Conservation (phyloP, 2,329 filamentous ascomycete species). For the Ophiostoma triangulosporum region DNA sequence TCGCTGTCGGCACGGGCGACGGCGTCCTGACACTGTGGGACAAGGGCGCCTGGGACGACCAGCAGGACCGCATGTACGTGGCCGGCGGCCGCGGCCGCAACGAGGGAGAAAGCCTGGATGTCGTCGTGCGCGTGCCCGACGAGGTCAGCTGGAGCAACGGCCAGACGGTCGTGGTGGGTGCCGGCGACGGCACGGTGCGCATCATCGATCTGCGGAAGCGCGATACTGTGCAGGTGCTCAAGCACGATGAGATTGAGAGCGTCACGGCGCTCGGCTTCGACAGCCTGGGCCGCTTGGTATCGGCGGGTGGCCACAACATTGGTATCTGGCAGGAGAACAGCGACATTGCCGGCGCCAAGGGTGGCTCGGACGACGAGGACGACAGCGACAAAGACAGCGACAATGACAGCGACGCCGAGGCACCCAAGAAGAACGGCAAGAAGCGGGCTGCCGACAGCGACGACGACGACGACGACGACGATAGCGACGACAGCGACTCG, state of each 20-base stretch:
- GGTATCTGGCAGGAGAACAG: slow-evolving; percentile 79
- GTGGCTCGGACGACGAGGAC: slow-evolving; percentile 31
- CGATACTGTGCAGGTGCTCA: slow-evolving; percentile 52
- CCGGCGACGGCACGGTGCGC: slow-evolving; percentile 66
- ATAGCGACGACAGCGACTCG: slow-evolving; percentile 19
- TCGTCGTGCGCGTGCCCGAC: slow-evolving; percentile 58
- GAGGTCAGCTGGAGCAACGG: slow-evolving; percentile 48
- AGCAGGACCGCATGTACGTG: slow-evolving; percentile 76
- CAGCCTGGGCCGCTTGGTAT: slow-evolving; percentile 73
- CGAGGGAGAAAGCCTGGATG: slow-evolving; percentile 68
- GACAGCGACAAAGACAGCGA: slow-evolving; percentile 28
- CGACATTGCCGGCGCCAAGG: slow-evolving; percentile 33
- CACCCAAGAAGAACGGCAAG: neutral
- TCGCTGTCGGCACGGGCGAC: slow-evolving; percentile 62
- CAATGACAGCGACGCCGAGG: slow-evolving; percentile 23
- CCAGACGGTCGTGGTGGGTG: slow-evolving; percentile 64
- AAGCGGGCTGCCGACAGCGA: slow-evolving; percentile 19
- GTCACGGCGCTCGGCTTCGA: slow-evolving; percentile 77
- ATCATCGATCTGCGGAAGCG: slow-evolving; percentile 65
- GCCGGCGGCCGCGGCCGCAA: slow-evolving; percentile 34
- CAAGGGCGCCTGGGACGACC: slow-evolving; percentile 86
- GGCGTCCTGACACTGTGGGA: slow-evolving; percentile 91
- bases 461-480: slow-evolving; percentile 21
- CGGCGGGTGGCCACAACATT: slow-evolving; percentile 69
- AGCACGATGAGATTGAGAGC: slow-evolving; percentile 78